Base-by-base conservation (phyloP, 108 stramenopile species). In the Cyclostephanos invisitatus region DNA sequence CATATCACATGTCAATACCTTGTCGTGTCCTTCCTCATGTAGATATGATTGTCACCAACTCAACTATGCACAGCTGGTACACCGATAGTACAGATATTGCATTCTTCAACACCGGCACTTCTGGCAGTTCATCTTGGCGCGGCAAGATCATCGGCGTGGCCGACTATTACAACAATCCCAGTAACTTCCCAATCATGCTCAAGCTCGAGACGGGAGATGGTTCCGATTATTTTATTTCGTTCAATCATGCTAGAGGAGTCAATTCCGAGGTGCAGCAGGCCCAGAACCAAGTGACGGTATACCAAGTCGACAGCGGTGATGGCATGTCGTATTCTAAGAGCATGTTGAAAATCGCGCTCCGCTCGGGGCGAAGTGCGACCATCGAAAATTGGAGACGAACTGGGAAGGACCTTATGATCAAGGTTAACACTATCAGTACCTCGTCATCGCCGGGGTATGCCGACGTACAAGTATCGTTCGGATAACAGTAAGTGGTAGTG, bases 121-220 rank as follows among this genome's bases (percentile, higher is more conserved):
- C 9, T 5, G 67, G 48, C 0, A 60, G 67, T 37, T 46, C 67
- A 14, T 28, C 51, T 7, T 75, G 66, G 74, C 18, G 49, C 49
- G 60, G 60, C 14, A 36, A 32, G 7, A 59, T 80, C 2, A 64
- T 75, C 48, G 79, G 79, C 0, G 62, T 82, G 48, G 75, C 81
- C 38, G 81, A 82, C 28, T 82, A 82, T 44, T n/a, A 51, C 12
- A 70, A 68, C 62, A 80, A 70, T 15, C 62, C 74, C 32, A 36
- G 57, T 18, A 25, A 38, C 10, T n/a, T 32, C 14, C 79, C 68
- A 32, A 44, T 80, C 58, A 62, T 75, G 12, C 38, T 80, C 7
- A 75, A 74, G 36, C 15, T 74, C 22, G 73, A 74, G 73, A 37
- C 54, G 20, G 68, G 68, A 12, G 20, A 0, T 3, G 47, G 51